Base-by-base conservation (phyloP, 345 rosid genomes). In the Pseudoturritis turrita region DNA sequence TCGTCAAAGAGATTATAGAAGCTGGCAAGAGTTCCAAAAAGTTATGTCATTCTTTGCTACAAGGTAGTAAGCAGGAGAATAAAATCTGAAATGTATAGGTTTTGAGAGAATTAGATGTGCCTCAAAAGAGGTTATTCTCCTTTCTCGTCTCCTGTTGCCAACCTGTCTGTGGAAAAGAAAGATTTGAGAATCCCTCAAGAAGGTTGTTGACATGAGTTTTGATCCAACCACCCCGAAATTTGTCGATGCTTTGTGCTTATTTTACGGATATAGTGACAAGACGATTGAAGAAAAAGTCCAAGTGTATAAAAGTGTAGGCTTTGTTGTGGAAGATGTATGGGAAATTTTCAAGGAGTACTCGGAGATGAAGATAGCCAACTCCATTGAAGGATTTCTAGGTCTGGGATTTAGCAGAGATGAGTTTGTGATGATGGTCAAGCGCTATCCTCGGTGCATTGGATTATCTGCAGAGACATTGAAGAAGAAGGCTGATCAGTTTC, bases 331-430 rank as follows among this genome's bases (percentile, higher is more conserved):
- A 9, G 80, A 71, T 7, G 12, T 64, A 31, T 19, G 31, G 47
- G 11, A 10, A 3, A 72, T 75, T 0, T 82, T 80, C 33, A 62
- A 41, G 47, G 79, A 45, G 1, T 23, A 6, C 3, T 26, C 26
- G 3, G 26, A 25, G 26, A 25, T 3, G 26, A 25, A 25, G 26
- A 37, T 82, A 18, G 18, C 18, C 58, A 41, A 3, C 4, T 23
- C 25, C 4, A 41, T 77, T 50, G 74, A 80, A 22, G 74, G 74
- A 35, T 58, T 75, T 15, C 19, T 71, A 17, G 61, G 75, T 0
- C 5, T 71, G 10, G 68, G 74, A 8, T 61, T 71, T 25, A 71
- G 13, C 2, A 56, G 45, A 51, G 70, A 72, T 58, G 83, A 79
- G 64, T 13, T 65, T 28, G 39, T 2, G 0, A 5, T 19, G 15